phyloP scores from a whole-genome alignment of 345 rosid genomes.

The Lenwebbia sp. region DNA sequence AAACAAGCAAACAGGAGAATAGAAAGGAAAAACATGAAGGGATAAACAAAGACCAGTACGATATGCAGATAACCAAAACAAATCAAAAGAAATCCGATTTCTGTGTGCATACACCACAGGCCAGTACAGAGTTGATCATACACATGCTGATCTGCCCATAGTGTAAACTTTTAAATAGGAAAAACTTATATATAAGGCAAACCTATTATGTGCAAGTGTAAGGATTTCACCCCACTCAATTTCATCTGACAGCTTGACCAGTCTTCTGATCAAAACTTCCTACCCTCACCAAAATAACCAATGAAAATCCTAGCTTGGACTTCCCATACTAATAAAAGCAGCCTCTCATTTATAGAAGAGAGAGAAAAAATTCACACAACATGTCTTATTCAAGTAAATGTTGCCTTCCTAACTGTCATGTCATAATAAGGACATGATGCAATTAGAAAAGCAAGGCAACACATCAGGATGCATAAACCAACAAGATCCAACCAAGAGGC shows the following conservation, averaged over 20 bases:
- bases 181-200: not conserved
- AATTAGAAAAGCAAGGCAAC: not conserved
- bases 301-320: not conserved
- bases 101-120: not conserved
- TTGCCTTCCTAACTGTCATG: not conserved
- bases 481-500: not conserved
- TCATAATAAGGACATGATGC: not conserved
- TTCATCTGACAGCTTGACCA: not conserved
- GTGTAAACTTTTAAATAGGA: not conserved
- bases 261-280: not conserved
- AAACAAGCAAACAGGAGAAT: not conserved
- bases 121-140: not conserved
- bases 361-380: not conserved
- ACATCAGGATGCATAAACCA: not conserved
- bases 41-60: not conserved
- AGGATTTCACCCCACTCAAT: not conserved
- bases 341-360: not conserved
- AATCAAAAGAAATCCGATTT: not conserved
- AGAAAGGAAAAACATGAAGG: not conserved
- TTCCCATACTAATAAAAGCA: not conserved
- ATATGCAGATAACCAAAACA: not conserved
- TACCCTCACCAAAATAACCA: not conserved
- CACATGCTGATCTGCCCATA: not conserved
- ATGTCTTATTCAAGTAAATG: not conserved
- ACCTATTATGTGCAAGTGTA: not conserved